Percentiles rank a stretch among this genome's conserved stretches.
Conservation (phyloP, 148 eudicot genomes). For the Camellia sinensis region DNA sequence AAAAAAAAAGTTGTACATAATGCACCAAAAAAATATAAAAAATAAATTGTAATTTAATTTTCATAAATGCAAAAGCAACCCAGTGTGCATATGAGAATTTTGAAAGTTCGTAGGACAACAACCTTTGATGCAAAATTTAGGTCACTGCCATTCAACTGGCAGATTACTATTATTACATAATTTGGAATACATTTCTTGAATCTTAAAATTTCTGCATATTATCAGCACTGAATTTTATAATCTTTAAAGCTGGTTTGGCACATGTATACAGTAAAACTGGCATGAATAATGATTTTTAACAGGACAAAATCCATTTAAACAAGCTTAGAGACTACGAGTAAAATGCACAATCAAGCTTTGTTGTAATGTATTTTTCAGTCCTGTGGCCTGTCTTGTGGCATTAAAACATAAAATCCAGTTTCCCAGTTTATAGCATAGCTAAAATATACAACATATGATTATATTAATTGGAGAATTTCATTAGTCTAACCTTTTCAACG, state of each 20-base stretch:
- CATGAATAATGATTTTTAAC: neutral
- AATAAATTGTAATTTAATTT: neutral
- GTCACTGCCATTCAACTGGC: neutral
- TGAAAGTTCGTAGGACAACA: neutral
- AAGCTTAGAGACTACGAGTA: neutral
- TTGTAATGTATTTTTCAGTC: neutral
- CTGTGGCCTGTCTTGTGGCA: neutral
- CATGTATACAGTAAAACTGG: neutral
- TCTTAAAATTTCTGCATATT: neutral
- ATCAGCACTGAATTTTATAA: neutral
- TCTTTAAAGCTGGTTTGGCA: neutral
- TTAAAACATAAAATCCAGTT: too few species aligned
- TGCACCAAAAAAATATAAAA: neutral
- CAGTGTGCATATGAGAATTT: neutral
- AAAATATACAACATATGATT: neutral
- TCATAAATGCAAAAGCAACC: neutral
- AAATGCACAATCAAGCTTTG: neutral
- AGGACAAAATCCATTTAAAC: too few species aligned
- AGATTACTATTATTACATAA: neutral
- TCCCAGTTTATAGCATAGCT: too few species aligned
- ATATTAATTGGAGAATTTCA: neutral
- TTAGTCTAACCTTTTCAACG: conserved; percentile 64
- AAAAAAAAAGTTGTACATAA: neutral
- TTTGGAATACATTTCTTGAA: neutral
- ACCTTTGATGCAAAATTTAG: neutral